Conservation (phyloP, 2,329 filamentous ascomycete species). For the Fusarium multiceps region DNA sequence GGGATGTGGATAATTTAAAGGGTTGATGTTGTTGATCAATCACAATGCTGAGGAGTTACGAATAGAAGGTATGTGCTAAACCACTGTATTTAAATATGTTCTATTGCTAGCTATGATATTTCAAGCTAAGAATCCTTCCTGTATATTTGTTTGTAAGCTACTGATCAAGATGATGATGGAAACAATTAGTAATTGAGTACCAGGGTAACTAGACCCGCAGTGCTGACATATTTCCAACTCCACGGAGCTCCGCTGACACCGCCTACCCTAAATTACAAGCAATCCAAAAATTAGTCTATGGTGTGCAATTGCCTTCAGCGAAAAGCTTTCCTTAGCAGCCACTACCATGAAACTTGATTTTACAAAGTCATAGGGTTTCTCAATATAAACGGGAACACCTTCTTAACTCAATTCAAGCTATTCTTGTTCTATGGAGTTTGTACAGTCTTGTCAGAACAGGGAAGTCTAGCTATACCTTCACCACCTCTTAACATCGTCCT, state of each 20-base stretch:
- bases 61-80: rapidly evolving
- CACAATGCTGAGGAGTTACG: not conserved
- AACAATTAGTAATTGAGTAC: not conserved
- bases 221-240: not conserved
- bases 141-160: not conserved
- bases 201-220: not conserved
- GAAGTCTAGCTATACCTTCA: not conserved
- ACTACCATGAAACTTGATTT: not conserved
- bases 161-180: not conserved
- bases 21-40: not conserved
- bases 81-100: not conserved
- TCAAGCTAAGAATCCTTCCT: not conserved
- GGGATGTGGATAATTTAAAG: not conserved
- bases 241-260: not conserved
- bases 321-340: not conserved
- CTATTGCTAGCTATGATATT: not conserved
- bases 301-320: not conserved
- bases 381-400: rapidly evolving
- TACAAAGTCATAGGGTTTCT: no score
- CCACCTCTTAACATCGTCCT: not conserved
- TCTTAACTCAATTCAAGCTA: not conserved
- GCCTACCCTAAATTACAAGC: not conserved
- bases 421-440: not conserved
- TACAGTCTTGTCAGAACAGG: not conserved
- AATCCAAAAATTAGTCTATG: not conserved